Conservation (phyloP, 2,329 filamentous ascomycete genomes). For the Endoconidiophora polonica region DNA sequence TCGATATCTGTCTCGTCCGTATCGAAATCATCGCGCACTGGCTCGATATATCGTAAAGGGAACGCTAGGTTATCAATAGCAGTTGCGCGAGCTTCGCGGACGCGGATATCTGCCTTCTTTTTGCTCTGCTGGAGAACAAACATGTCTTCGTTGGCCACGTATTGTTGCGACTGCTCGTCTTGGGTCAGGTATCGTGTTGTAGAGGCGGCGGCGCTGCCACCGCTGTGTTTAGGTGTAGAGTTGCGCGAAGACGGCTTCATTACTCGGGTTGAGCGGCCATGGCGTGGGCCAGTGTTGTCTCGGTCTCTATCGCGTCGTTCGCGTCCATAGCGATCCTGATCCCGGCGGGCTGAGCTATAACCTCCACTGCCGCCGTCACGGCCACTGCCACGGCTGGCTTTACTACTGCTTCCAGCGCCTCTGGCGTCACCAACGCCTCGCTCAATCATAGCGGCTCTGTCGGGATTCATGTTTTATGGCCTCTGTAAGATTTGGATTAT, state of each 20-base stretch:
- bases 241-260: conserved; percentile 28
- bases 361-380: not conserved
- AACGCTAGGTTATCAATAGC: conserved; percentile 91
- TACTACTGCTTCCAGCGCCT: not conserved
- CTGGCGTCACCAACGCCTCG: not conserved
- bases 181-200: conserved; percentile 42
- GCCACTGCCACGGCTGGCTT: not conserved
- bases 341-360: not conserved
- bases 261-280: conserved; percentile 38
- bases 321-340: conserved; percentile 1
- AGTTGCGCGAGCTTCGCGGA: conserved; percentile 77
- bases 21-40: conserved; percentile 69
- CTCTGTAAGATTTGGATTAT: not conserved
- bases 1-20: conserved; percentile 60
- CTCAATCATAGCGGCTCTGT: conserved; percentile 35
- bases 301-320: conserved; percentile 26
- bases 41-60: conserved; percentile 74
- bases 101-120: conserved; percentile 91
- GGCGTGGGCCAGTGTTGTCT: conserved; percentile 38
- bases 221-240: not conserved
- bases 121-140: conserved; percentile 95
- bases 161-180: conserved; percentile 63
- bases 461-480: conserved; percentile 33
- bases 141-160: conserved; percentile 86
- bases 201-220: conserved; percentile 17